Base-by-base conservation (phyloP, 495 filamentous ascomycete species). In the Penicillium psychrofluorescens region DNA sequence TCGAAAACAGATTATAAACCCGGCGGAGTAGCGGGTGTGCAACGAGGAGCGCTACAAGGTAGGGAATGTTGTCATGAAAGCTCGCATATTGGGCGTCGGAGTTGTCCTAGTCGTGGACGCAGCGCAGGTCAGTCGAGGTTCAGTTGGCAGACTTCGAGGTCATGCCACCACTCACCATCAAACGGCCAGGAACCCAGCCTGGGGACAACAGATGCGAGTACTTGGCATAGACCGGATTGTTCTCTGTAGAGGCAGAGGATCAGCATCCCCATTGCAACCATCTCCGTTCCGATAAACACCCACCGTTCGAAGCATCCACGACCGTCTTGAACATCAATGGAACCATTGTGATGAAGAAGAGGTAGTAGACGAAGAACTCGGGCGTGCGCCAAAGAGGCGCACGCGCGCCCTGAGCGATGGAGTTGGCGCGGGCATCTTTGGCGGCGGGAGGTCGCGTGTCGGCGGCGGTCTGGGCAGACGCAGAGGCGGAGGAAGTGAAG, bases 111-210 rank as follows among this genome's bases (percentile, higher is more conserved):
- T 16, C 13, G 47, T 34, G 30, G 37, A 46, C 36, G 22, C 29
- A 29, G 29, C 14, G 34, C 4, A 34, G 8, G 50, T 59, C 31
- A 59, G 50, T 30, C 13, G 15, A 12, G 11, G 6, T 12, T 32
- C 38, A 16, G 7, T 34, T 22, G 22, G 22, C 22, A 22, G 22
- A 4, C 22, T 22, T 35, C 13, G 13, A 12, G 12, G 12, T 9
- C 8, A 13, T 32, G 11, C 22, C 4, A 22, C 22, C 28, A 65
- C 83, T 61, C 72, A 88, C 85, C 34, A 96, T 87, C 72, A 86
- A 88, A 38, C 90, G 86, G 11, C 92, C 92, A n/a, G 83, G 84
- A 43, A 99, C 88, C 92, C 92, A 99, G 44, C 92, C 94, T 8
- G 79, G 72, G 0, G 79, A 83, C 12, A 99, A 77, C 1, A 84